Conservation (phyloP, 768 basidiomycete species). For the Boletus rubroflammeus region DNA sequence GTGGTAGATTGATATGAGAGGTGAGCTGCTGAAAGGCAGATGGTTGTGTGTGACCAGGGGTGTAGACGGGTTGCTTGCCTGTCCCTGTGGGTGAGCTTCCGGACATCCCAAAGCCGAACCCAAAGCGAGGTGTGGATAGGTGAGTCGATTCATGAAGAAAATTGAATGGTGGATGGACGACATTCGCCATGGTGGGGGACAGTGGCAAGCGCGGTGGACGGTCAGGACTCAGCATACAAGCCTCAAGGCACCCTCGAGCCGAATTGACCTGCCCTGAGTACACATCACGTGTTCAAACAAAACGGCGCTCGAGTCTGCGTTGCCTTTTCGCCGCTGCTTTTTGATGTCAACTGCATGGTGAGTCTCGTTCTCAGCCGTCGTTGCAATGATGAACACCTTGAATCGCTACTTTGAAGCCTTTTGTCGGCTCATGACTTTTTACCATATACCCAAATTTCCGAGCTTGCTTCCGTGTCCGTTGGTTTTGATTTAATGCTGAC, state of each 20-base stretch:
- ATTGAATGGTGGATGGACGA: slow-evolving; percentile 61
- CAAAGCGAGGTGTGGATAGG: slow-evolving; percentile 62
- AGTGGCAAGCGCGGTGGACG: slow-evolving; percentile 11
- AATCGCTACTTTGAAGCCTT: slow-evolving; percentile 86
- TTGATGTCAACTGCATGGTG: slow-evolving; percentile 12
- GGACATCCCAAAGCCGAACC: slow-evolving; percentile 68
- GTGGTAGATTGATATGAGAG: slow-evolving; percentile 46
- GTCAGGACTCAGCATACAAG: background rate
- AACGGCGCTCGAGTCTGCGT: slow-evolving; percentile 5
- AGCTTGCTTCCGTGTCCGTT: slow-evolving; percentile 33
- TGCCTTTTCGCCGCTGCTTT: too few relatives aligned
- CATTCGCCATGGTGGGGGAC: slow-evolving; percentile 61
- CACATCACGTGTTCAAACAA: slow-evolving; percentile 31
- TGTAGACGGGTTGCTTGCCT: slow-evolving; percentile 45
- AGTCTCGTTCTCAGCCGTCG: slow-evolving; percentile 24
- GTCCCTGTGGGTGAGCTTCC: slow-evolving; percentile 40
- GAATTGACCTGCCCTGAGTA: slow-evolving; percentile 34
- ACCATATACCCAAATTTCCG: slow-evolving; percentile 93
- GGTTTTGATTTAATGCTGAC: slow-evolving; percentile 13
- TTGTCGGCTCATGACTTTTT: slow-evolving; percentile 57
- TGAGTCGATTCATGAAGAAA: slow-evolving; percentile 57
- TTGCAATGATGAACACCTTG: slow-evolving; percentile 61
- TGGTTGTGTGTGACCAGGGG: slow-evolving; percentile 39
- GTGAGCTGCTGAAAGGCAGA: slow-evolving; percentile 53
- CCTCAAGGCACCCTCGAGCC: slow-evolving; percentile 10